Percentiles rank a stretch among this genome's conserved stretches.
Evolutionary conservation across 2,329 filamentous ascomycete genomes (phyloP).

Genomic region (Ceratocystis ficicola): DNA sequence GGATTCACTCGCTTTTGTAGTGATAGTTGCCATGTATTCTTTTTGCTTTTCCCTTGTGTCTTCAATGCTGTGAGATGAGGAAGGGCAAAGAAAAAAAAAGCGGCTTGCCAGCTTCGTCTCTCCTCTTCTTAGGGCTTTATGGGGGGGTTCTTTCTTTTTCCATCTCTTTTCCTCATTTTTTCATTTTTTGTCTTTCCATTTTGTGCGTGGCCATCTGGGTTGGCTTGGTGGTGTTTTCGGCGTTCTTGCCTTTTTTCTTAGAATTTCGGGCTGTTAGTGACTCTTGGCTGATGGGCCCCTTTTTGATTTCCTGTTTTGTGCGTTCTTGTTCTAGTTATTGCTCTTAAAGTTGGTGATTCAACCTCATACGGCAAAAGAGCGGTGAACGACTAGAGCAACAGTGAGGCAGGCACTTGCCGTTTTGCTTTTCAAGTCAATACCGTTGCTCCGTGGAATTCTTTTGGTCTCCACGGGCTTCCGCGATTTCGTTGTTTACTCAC

Average conservation of each 20-base stretch:
- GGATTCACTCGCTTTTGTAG: not conserved
- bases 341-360: conserved; percentile 7
- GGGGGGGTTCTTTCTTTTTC: not conserved
- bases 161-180: not conserved
- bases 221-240: not conserved
- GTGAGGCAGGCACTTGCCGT: not conserved
- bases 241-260: conserved; percentile 1
- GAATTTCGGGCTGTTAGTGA: not conserved
- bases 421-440: not conserved
- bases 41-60: not conserved
- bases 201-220: not conserved
- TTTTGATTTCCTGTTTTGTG: not conserved
- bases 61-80: not conserved
- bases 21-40: not conserved
- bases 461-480: not conserved
- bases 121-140: not conserved
- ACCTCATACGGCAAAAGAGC: conserved; percentile 1
- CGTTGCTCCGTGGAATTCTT: not conserved
- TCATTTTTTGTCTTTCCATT: not conserved
- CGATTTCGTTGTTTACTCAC: too few species aligned
- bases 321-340: conserved; percentile 4
- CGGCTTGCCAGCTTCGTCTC: not conserved
- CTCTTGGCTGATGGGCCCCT: not conserved
- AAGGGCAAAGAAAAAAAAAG: not conserved
- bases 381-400: not conserved